These are phyloP conservation scores for Arthrobotrys iridis DNA, from an alignment of 2,329 filamentous ascomycete genomes.

Conservation along the genomic window DNA sequence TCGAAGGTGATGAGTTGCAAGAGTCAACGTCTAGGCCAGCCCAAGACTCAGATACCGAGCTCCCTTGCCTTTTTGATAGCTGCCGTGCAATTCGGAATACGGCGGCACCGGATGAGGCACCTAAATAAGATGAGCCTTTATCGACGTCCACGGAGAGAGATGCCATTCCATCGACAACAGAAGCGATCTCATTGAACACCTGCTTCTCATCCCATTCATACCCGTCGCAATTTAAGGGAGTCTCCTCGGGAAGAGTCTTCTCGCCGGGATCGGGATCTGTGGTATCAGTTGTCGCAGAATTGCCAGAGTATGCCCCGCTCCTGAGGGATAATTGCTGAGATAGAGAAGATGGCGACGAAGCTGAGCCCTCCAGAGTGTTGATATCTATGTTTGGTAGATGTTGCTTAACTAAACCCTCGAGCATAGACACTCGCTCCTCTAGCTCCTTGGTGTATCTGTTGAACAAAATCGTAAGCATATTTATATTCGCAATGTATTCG, in stretches of 20 bases:
- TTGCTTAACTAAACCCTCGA: conserved; percentile 51
- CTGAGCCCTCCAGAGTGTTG: conserved; percentile 41
- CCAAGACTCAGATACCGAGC: conserved; percentile 40
- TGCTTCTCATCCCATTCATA: conserved; percentile 54
- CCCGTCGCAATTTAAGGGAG: conserved; percentile 46
- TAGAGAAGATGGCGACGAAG: conserved; percentile 46
- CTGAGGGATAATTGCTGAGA: conserved; percentile 46
- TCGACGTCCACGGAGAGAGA: conserved; percentile 48
- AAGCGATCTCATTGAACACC: conserved; percentile 52
- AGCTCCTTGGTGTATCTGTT: conserved; percentile 52
- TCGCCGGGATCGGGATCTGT: conserved; percentile 46
- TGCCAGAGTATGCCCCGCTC: conserved; percentile 56
- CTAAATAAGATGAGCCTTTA: conserved; percentile 50
- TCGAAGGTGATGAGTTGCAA: conserved; percentile 46
- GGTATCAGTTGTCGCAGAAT: conserved; percentile 43
- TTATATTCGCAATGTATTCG: conserved; percentile 56
- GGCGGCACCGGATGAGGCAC: conserved; percentile 46
- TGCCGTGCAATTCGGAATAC: conserved; percentile 50
- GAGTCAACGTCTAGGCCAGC: conserved; percentile 45
- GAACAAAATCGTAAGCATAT: conserved; percentile 48
- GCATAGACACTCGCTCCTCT: conserved; percentile 47
- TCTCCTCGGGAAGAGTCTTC: conserved; percentile 48
- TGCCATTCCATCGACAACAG: conserved; percentile 51
- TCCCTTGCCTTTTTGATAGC: conserved; percentile 47
- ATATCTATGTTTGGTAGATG: conserved; percentile 48